These are phyloP conservation scores for Ophiostoma fasciatum DNA, from an alignment of 2,329 filamentous ascomycete species.

Conservation along the genomic window DNA sequence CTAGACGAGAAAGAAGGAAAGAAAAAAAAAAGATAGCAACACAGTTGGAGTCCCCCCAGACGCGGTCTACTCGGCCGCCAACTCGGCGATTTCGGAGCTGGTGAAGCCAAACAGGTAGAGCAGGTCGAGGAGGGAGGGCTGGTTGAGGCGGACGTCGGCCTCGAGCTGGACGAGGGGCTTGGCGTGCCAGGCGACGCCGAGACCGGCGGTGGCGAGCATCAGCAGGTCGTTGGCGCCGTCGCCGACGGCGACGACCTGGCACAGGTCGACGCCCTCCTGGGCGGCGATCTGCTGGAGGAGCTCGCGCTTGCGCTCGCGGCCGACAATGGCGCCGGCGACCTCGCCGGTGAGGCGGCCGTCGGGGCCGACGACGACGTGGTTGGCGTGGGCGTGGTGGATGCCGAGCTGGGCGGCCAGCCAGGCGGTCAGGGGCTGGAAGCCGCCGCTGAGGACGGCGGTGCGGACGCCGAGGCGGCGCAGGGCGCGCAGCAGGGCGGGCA, in stretches of 20 bases:
- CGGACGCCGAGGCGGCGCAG: slow-evolving; percentile 70
- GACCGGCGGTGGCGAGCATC: slow-evolving; percentile 62
- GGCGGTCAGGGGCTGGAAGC: slow-evolving; percentile 75
- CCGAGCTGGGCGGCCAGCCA: slow-evolving; percentile 75
- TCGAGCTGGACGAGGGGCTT: slow-evolving; percentile 71
- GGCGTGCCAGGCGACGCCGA: slow-evolving; percentile 73
- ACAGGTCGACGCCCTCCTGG: slow-evolving; percentile 48
- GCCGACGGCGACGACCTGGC: slow-evolving; percentile 59
- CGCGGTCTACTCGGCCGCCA: slow-evolving; percentile 5
- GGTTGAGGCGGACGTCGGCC: slow-evolving; percentile 58
- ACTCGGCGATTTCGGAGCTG: slow-evolving; percentile 38
- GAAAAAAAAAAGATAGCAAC: too few relatives aligned
- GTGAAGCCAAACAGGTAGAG: slow-evolving; percentile 62
- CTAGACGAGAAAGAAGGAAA: too few relatives aligned
- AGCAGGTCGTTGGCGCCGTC: slow-evolving; percentile 73
- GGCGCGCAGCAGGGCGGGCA: slow-evolving; percentile 55
- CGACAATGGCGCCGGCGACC: slow-evolving; percentile 56
- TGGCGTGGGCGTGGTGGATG: slow-evolving; percentile 79
- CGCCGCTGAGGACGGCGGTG: slow-evolving; percentile 81
- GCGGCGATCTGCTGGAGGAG: slow-evolving; percentile 56
- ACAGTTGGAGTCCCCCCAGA: too few relatives aligned
- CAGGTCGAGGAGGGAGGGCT: slow-evolving; percentile 54
- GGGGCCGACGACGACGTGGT: slow-evolving; percentile 57
- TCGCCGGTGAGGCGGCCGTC: slow-evolving; percentile 53
- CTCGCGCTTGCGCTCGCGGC: slow-evolving; percentile 59